A percentile compares a stretch with the other conserved stretches of the same genome.
Evolutionary conservation across 129 eudicot species (phyloP).

Genomic region (Oenanthe sinensis): DNA sequence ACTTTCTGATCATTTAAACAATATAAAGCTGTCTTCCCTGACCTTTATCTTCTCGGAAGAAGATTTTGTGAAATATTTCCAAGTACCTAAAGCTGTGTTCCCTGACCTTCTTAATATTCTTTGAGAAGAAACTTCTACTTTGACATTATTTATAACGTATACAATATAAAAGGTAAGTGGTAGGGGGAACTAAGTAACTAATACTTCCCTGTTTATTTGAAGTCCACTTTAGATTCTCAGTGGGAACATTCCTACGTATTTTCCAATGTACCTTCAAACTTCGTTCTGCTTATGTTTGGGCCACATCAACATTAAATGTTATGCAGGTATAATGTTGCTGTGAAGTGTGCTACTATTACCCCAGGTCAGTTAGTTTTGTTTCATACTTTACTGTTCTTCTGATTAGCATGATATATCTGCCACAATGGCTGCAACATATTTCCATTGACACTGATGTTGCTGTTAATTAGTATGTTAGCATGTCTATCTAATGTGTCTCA

Average conservation of each 20-base stretch:
- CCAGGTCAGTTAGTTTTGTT: slow-evolving; percentile 51
- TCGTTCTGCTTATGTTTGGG: slow-evolving; percentile 9
- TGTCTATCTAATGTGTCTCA: too few relatives aligned
- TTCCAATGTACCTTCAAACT: neutral
- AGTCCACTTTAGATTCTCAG: too few relatives aligned
- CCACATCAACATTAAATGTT: slow-evolving; percentile 5
- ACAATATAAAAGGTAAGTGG: neutral
- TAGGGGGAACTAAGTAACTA: too few relatives aligned
- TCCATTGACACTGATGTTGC: too few relatives aligned
- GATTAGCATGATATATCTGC: neutral
- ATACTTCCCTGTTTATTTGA: too few relatives aligned
- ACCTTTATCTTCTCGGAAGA: too few relatives aligned
- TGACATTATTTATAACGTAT: neutral
- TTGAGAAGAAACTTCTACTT: neutral
- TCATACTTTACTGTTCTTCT: neutral
- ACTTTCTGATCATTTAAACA: neutral
- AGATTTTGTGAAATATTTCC: neutral
- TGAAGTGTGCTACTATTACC: slow-evolving; percentile 96
- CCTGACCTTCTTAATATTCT: neutral
- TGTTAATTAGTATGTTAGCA: too few relatives aligned
- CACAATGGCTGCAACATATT: too few relatives aligned
- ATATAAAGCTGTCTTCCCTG: too few relatives aligned
- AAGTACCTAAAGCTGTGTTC: too few relatives aligned
- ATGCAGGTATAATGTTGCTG: slow-evolving; percentile 90
- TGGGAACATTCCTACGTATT: neutral